Conservation (phyloP, 371 early-diverging fungal species). For the Rhizomucor miehei region DNA sequence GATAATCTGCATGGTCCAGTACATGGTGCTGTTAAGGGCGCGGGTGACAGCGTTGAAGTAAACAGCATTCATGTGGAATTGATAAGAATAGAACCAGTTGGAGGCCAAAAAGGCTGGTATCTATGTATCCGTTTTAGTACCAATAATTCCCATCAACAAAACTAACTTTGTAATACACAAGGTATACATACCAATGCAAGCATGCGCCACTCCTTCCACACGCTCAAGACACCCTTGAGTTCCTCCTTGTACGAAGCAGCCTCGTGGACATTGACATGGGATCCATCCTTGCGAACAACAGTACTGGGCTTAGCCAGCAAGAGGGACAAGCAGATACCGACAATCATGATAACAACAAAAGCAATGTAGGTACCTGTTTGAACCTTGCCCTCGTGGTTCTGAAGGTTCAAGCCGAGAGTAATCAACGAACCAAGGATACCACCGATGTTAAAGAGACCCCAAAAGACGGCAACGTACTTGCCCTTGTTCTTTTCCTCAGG, state of each 20-base stretch:
- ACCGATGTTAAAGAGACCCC: slow-evolving; percentile 76
- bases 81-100: slow-evolving; percentile 79
- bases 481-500: slow-evolving; percentile 63
- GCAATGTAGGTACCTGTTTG: slow-evolving; percentile 56
- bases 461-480: slow-evolving; percentile 63
- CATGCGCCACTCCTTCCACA: slow-evolving; percentile 50
- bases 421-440: slow-evolving; percentile 72
- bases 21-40: slow-evolving; percentile 64
- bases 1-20: slow-evolving; percentile 72
- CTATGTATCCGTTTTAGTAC: neutral
- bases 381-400: slow-evolving; percentile 31
- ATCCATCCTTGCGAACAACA: slow-evolving; percentile 59
- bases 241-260: slow-evolving; percentile 50
- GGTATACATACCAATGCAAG: slow-evolving; percentile 13
- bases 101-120: slow-evolving; percentile 70
- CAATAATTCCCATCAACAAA: neutral
- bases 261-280: slow-evolving; percentile 44
- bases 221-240: slow-evolving; percentile 47
- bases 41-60: slow-evolving; percentile 62
- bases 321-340: slow-evolving; percentile 50
- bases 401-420: slow-evolving; percentile 58
- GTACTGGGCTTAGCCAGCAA: slow-evolving; percentile 50
- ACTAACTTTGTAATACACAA: neutral
- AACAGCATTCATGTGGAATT: slow-evolving; percentile 42
- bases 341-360: slow-evolving; percentile 57